These are phyloP conservation scores for Tricholomella constricta DNA, from an alignment of 768 basidiomycete species.

Conservation along the genomic window DNA sequence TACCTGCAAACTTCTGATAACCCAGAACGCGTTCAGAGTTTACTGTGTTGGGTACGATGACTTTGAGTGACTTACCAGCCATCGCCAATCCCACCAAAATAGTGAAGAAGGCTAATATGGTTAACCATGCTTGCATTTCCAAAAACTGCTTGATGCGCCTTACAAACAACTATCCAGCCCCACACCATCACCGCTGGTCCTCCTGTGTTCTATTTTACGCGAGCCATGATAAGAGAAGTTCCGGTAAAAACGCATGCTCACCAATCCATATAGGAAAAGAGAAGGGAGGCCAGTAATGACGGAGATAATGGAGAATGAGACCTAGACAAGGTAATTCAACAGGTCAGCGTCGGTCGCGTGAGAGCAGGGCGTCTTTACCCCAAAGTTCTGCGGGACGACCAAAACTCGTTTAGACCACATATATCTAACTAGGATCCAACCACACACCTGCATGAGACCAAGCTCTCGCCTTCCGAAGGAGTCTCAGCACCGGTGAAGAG, in stretches of 20 bases:
- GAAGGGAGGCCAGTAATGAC: slow-evolving; percentile 74
- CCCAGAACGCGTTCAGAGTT: background rate
- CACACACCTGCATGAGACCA: slow-evolving; percentile 57
- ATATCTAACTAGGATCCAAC: background rate
- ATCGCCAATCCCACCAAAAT: slow-evolving; percentile 74
- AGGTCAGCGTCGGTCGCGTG: background rate
- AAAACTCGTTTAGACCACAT: slow-evolving; percentile 6
- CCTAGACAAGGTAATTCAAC: slow-evolving; percentile 22
- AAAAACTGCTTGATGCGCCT: slow-evolving; percentile 17
- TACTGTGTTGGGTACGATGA: background rate
- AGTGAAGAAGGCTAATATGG: slow-evolving; percentile 59
- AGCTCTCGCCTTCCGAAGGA: slow-evolving; percentile 59
- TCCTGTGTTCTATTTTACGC: slow-evolving; percentile 56
- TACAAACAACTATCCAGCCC: slow-evolving; percentile 69
- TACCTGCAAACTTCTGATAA: slow-evolving; percentile 53
- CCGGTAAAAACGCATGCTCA: slow-evolving; percentile 40
- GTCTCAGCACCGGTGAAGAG: background rate
- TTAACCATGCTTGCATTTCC: background rate
- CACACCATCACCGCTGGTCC: slow-evolving; percentile 80
- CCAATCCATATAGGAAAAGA: slow-evolving; percentile 68
- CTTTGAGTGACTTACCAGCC: slow-evolving; percentile 48
- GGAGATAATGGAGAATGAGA: slow-evolving; percentile 76
- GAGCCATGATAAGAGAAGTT: background rate
- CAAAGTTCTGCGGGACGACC: slow-evolving; percentile 55
- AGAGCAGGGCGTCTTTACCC: slow-evolving; percentile 35